Evolutionary conservation across 306 rosid genomes (phyloP).

Genomic region (Ceratonia siliqua): DNA sequence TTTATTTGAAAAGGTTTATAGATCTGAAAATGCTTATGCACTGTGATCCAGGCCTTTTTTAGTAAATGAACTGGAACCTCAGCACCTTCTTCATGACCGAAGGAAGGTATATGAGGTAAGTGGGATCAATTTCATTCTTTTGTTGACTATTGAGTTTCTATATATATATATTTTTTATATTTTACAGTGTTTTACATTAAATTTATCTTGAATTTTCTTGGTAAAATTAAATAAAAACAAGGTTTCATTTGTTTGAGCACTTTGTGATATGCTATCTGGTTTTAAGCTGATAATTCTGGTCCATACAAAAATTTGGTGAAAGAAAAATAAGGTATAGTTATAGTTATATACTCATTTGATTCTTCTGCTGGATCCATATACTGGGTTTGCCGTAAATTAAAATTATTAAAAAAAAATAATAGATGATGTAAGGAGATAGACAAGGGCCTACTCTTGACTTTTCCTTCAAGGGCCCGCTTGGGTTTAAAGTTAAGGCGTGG

Average conservation of each 20-base stretch:
- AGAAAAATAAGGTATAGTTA: neutral
- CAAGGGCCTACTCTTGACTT: neutral
- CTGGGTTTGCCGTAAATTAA: neutral
- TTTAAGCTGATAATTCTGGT: constrained; percentile 21
- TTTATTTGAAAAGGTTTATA: constrained; percentile 30
- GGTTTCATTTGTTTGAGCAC: neutral
- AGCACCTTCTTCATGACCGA: constrained; percentile 96
- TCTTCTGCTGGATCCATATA: neutral
- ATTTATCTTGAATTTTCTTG: too few species aligned
- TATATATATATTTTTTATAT: too few species aligned
- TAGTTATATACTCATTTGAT: neutral
- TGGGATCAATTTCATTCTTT: constrained; percentile 14
- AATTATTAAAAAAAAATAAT: neutral
- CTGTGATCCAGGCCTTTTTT: constrained; percentile 81
- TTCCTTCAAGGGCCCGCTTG: constrained; percentile 17
- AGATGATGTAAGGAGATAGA: neutral
- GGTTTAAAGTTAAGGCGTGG: constrained; percentile 8
- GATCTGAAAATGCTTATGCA: constrained; percentile 40
- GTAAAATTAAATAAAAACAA: neutral
- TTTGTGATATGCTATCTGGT: constrained; percentile 11
- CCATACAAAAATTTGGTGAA: neutral
- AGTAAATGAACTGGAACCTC: constrained; percentile 89
- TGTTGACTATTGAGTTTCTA: too few species aligned
- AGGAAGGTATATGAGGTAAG: constrained; percentile 92
- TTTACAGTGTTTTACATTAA: too few species aligned